Base-by-base conservation (phyloP, 805 yeast genomes). In the Candida schatavii region DNA sequence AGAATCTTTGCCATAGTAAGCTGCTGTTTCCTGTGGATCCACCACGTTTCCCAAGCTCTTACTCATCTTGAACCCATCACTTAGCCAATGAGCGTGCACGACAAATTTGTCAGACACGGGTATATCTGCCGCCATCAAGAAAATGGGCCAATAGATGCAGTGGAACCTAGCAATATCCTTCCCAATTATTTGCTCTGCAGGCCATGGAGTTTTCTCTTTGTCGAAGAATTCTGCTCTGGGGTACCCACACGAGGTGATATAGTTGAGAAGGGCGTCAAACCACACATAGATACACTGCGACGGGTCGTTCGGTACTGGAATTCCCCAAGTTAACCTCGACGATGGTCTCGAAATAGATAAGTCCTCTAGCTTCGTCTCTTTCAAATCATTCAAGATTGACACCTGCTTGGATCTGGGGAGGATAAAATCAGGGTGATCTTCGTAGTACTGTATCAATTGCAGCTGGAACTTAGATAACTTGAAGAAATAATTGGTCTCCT, bases 31-130 rank as follows among this genome's bases (percentile, higher is more conserved):
- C 15, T 85, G 56, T 0, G 99, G 99, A 54, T 93, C 97, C 4
- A 91, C 95, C 7, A 91, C 97, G 57, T 93, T 93, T 0, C 97
- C 97, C 41, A 81, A 66, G 43, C 95, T 83, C 54, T 93, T 93
- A 39, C 96, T 86, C 99, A 93, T 93, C 57, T 93, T 93, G 34
- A 80, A 68, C 0, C 98, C 98, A 26, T 81, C 84, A 61, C 85
- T 77, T 18, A 90, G 69, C 98, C 98, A 93, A 61, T 93, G 99
- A 4, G 95, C 83, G 66, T 93, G 99, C 2, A 93, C 96, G 4
- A 89, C 73, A 3, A 93, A 77, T 44, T 81, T 83, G 32, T 73
- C 65, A 0, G 98, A 98, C 4, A 84, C 54, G 3, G 76, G 77
- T 0, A 86, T 55, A 0, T 74, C 84, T 0, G 95, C 93, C 0